Percentiles rank a stretch among this genome's conserved stretches.
Evolutionary conservation across 192 early-diverging fungal genomes (phyloP).

Genomic region (Pilaira anomala): DNA sequence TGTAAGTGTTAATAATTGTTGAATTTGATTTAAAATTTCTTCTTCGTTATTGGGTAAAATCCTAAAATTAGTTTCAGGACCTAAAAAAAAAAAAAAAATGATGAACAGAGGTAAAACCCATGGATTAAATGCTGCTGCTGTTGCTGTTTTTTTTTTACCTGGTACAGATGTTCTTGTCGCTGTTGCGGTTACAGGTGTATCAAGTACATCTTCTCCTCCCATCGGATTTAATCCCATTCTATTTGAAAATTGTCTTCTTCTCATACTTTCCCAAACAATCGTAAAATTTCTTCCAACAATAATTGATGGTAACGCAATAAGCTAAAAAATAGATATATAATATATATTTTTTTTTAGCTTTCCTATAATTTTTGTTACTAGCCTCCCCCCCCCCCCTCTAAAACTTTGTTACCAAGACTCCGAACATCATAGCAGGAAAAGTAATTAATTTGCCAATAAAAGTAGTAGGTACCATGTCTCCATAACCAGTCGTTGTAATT

Average conservation of each 20-base stretch:
- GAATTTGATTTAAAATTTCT: slow-evolving; percentile 24
- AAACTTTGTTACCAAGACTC: no score
- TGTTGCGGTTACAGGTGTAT: no score
- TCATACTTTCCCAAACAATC: slow-evolving; percentile 76
- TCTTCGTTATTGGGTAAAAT: slow-evolving; percentile 8
- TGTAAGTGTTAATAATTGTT: slow-evolving; percentile 17
- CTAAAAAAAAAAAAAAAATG: no score
- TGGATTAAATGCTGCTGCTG: no score
- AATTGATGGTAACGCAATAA: slow-evolving; percentile 81
- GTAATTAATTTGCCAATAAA: slow-evolving; percentile 76
- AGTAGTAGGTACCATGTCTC: slow-evolving; percentile 78
- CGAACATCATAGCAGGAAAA: slow-evolving; percentile 77
- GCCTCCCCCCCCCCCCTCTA: no score
- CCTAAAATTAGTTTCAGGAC: neutral
- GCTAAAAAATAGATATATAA: slow-evolving; percentile 21
- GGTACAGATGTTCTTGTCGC: neutral
- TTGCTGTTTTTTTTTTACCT: neutral
- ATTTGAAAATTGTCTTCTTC: slow-evolving; percentile 24
- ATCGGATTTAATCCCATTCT: neutral
- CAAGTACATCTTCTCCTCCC: neutral
- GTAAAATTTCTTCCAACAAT: slow-evolving; percentile 83
- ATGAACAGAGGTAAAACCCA: no score
- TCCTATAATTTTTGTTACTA: no score
- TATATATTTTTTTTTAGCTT: no score
- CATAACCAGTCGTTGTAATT: slow-evolving; percentile 78